Evolutionary conservation across 192 early-diverging fungal species (phyloP).

Genomic region (Mortierella antarctica): DNA sequence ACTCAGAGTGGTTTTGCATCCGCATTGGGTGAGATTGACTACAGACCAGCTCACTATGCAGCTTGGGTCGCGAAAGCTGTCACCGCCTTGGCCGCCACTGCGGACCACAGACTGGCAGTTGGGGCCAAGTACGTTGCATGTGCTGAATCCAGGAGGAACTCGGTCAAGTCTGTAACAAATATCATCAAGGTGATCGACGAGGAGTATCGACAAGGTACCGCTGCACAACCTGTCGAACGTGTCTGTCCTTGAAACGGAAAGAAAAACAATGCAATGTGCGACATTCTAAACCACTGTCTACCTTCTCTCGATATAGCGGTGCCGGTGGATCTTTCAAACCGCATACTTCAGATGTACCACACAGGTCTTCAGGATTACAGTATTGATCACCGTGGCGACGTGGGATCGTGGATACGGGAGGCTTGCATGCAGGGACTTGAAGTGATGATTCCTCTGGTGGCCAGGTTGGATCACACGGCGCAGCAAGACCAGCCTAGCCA

Average conservation of each 20-base stretch:
- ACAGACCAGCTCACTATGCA: slow-evolving; percentile 15
- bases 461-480: slow-evolving; percentile 32
- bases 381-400: slow-evolving; percentile 92
- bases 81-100: slow-evolving; percentile 24
- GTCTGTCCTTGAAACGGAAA: neutral
- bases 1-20: slow-evolving; percentile 71
- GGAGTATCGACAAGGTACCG: slow-evolving; percentile 52
- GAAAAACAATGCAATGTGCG: neutral
- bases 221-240: slow-evolving; percentile 13
- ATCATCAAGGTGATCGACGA: slow-evolving; percentile 56
- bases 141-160: slow-evolving; percentile 76
- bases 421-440: slow-evolving; percentile 71
- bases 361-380: slow-evolving; percentile 85
- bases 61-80: slow-evolving; percentile 22
- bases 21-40: slow-evolving; percentile 69
- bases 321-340: slow-evolving; percentile 49
- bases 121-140: slow-evolving; percentile 57
- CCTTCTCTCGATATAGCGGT: slow-evolving; percentile 26
- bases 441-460: slow-evolving; percentile 55
- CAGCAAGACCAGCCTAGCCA: neutral
- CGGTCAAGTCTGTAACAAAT: slow-evolving; percentile 65
- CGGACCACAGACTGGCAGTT: slow-evolving; percentile 3
- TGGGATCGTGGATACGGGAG: slow-evolving; percentile 93
- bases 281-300: neutral
- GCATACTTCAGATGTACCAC: slow-evolving; percentile 65